Percentiles rank a stretch among this genome's conserved stretches.
Evolutionary conservation across 306 rosid species (phyloP).

Genomic region (Rosa lucieae): DNA sequence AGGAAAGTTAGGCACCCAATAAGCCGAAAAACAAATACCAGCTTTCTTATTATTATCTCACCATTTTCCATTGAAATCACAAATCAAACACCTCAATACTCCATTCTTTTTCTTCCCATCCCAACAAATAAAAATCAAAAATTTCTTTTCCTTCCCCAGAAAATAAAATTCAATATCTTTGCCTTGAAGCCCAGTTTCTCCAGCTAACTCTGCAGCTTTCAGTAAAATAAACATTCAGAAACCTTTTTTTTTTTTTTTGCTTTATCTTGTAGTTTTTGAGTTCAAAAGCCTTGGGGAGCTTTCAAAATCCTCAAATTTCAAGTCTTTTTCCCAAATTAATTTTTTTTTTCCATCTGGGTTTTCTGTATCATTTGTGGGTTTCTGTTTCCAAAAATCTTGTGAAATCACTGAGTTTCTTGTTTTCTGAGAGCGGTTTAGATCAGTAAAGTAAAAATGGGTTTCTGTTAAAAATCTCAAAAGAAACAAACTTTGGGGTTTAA

Average conservation of each 20-base stretch:
- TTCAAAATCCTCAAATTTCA: slow-evolving; percentile 2
- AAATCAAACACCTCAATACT: slow-evolving; percentile 37
- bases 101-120: slow-evolving; percentile 34
- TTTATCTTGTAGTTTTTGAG: slow-evolving; percentile 24
- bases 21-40: slow-evolving; percentile 59
- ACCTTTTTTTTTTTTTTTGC: slow-evolving; percentile 22
- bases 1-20: slow-evolving; percentile 69
- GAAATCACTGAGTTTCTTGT: slow-evolving; percentile 12
- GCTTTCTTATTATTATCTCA: slow-evolving; percentile 56
- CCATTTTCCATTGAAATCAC: slow-evolving; percentile 54
- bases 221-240: slow-evolving; percentile 17
- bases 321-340: neutral
- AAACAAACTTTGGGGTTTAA: slow-evolving; percentile 37
- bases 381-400: slow-evolving; percentile 6
- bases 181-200: slow-evolving; percentile 25
- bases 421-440: slow-evolving; percentile 30
- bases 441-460: slow-evolving; percentile 36
- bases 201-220: slow-evolving; percentile 25
- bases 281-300: slow-evolving; percentile 24
- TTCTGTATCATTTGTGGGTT: slow-evolving; percentile 14
- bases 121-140: slow-evolving; percentile 26
- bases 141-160: slow-evolving; percentile 28
- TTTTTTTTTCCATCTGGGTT: slow-evolving; percentile 19
- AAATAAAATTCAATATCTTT: slow-evolving; percentile 29
- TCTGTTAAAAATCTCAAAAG: slow-evolving; percentile 40